Evolutionary conservation across 1,284 basidiomycete species (phyloP).

Genomic region (Cutaneotrichosporon sp.): DNA sequence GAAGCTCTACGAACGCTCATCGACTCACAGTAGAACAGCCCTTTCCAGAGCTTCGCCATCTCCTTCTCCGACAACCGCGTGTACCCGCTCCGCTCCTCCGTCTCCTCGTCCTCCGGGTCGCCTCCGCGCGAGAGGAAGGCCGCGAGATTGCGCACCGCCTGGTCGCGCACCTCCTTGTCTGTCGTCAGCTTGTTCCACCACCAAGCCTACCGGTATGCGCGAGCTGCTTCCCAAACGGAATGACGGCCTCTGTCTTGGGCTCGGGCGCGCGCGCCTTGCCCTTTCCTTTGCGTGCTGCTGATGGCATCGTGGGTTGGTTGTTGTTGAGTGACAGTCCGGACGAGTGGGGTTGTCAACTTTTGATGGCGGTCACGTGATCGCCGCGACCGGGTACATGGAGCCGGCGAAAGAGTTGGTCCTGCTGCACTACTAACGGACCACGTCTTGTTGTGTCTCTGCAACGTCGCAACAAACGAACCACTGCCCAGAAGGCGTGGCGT

Average conservation of each 20-base stretch:
- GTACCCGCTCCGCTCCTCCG: conserved; percentile 21
- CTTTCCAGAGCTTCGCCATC: conserved; percentile 94
- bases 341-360: too few relatives aligned
- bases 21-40: conserved; percentile 87
- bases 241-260: conserved; percentile 25
- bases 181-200: not conserved
- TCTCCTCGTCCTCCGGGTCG: conserved; percentile 48
- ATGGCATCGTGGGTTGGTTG: too few relatives aligned
- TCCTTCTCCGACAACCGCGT: conserved; percentile 60
- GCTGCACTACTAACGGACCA: too few relatives aligned
- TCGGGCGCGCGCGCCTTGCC: conserved; percentile 36
- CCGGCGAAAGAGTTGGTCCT: too few relatives aligned
- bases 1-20: not conserved
- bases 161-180: conserved; percentile 87
- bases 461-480: too few relatives aligned
- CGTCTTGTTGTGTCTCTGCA: too few relatives aligned
- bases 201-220: conserved; percentile 70
- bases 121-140: conserved; percentile 66
- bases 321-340: too few relatives aligned
- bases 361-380: too few relatives aligned
- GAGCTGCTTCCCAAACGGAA: conserved; percentile 79
- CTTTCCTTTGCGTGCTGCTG: conserved; percentile 11
- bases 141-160: conserved; percentile 72
- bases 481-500: too few relatives aligned
- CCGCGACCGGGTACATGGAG: too few relatives aligned